Evolutionary conservation across 345 rosid genomes (phyloP).

Genomic region (Triadica sebifera): DNA sequence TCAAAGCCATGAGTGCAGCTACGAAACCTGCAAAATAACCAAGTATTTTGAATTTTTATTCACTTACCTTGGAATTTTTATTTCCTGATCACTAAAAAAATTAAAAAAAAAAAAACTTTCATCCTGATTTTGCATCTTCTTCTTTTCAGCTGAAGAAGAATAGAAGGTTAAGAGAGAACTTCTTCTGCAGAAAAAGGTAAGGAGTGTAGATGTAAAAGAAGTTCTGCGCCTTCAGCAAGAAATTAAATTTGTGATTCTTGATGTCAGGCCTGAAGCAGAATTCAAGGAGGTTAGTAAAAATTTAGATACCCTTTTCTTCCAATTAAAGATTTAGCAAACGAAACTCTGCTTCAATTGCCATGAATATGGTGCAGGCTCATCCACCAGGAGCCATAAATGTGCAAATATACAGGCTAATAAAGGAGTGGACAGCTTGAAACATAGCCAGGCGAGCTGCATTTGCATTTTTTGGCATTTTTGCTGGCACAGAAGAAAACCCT

Average conservation of each 20-base stretch:
- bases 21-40: conserved; percentile 85
- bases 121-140: too few relatives aligned
- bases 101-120: too few relatives aligned
- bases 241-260: conserved; percentile 94
- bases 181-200: conserved; percentile 79
- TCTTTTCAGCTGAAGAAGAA: conserved; percentile 76
- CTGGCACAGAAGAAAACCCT: conserved; percentile 96
- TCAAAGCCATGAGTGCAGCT: conserved; percentile 56
- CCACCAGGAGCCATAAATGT: conserved; percentile 87
- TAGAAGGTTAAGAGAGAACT: conserved; percentile 85
- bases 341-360: too few relatives aligned
- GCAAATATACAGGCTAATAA: conserved; percentile 89
- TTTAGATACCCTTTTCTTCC: too few relatives aligned
- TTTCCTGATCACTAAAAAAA: too few relatives aligned
- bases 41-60: conserved; percentile 40
- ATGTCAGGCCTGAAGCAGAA: conserved; percentile 92
- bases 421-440: conserved; percentile 99
- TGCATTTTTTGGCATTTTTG: conserved; percentile 89
- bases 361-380: conserved; percentile 48
- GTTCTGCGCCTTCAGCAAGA: conserved; percentile 87
- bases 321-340: too few relatives aligned
- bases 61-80: too few relatives aligned
- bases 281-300: conserved; percentile 65
- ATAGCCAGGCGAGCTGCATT: conserved; percentile 95
- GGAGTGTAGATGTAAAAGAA: conserved; percentile 96